A percentile compares a stretch with the other conserved stretches of the same genome.
These are phyloP conservation scores for Backusella morwellensis DNA, from an alignment of 192 early-diverging fungal species.

Conservation along the genomic window DNA sequence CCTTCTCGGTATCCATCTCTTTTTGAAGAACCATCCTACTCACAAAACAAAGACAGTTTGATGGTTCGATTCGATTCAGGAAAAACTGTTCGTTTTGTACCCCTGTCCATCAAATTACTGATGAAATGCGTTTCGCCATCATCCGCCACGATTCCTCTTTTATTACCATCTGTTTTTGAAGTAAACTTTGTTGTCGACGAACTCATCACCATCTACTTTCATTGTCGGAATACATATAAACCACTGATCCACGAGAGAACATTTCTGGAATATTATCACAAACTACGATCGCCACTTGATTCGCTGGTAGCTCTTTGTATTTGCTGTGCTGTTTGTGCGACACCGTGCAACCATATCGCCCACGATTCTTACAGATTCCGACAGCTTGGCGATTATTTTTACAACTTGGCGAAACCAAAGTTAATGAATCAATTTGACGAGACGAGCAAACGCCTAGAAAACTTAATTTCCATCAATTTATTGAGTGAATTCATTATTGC, in stretches of 20 bases:
- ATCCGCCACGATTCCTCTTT: not conserved
- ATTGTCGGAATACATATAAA: not conserved
- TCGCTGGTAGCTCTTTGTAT: not conserved
- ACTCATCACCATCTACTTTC: not conserved
- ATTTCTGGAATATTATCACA: not conserved
- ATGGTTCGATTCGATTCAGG: not conserved
- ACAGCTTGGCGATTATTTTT: not conserved
- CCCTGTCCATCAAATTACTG: not conserved
- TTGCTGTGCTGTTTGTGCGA: not conserved
- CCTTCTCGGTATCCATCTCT: not conserved
- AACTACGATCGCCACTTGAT: not conserved
- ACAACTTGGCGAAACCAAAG: not conserved
- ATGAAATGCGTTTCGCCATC: not conserved
- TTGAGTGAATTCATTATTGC: not conserved
- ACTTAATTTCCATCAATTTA: not conserved
- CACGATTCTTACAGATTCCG: not conserved
- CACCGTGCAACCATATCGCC: not conserved
- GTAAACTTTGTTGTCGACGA: not conserved
- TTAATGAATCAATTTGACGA: not conserved
- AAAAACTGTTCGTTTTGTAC: not conserved
- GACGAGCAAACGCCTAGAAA: not conserved
- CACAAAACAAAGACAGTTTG: not conserved
- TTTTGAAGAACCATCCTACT: not conserved
- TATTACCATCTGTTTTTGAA: not conserved
- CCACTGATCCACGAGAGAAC: not conserved